These are phyloP conservation scores for Solanum acaule DNA, from an alignment of 257 asterid genomes.

Conservation along the genomic window DNA sequence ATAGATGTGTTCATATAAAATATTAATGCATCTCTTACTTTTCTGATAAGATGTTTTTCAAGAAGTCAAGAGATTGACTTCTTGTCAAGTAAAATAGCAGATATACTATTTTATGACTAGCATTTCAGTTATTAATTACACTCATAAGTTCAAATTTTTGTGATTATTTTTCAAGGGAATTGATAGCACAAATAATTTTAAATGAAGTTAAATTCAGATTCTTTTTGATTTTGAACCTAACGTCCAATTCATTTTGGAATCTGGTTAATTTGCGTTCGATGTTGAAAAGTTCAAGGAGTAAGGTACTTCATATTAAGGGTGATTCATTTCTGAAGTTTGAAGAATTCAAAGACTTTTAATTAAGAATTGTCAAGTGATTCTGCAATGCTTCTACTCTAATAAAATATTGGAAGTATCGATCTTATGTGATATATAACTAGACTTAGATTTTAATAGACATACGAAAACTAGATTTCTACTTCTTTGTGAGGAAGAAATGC, in stretches of 20 bases:
- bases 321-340: background rate
- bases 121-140: background rate
- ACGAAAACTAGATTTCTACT: background rate
- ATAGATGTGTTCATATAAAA: background rate
- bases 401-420: too few species aligned
- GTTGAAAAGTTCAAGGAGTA: too few species aligned
- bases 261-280: fast-evolving
- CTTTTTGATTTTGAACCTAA: too few species aligned
- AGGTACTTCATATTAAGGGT: background rate
- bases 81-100: background rate
- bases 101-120: background rate
- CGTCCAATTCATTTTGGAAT: too few species aligned
- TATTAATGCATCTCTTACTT: too few species aligned
- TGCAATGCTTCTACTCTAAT: too few species aligned
- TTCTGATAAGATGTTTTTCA: background rate
- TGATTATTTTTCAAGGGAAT: background rate
- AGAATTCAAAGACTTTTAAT: background rate
- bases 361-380: background rate
- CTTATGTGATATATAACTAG: too few species aligned
- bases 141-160: background rate
- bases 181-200: background rate
- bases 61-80: background rate
- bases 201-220: background rate
- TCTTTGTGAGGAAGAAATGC: too few species aligned
- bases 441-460: too few species aligned